phyloP scores from a whole-genome alignment of 164 flowering plant genomes.

The Annona squamosa region DNA sequence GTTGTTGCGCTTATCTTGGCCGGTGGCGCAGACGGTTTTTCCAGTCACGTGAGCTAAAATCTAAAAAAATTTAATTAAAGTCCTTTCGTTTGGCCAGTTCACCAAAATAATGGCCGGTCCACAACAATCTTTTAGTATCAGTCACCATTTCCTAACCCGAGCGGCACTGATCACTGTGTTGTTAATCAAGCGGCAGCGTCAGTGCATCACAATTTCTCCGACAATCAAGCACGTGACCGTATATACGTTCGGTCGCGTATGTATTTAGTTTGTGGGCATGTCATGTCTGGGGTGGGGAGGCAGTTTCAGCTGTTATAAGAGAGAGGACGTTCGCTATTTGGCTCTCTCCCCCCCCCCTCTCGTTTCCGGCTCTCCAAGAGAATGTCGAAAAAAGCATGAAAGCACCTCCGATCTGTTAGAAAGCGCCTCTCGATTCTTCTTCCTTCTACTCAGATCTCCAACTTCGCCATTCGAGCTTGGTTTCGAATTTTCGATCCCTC shows the following conservation, averaged over 20 bases:
- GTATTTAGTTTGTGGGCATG: background rate
- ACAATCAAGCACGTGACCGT: background rate
- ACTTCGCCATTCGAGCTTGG: conserved; percentile 1
- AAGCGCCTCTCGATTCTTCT: conserved; percentile 1
- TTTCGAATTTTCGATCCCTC: conserved; percentile 4
- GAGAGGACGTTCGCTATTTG: background rate
- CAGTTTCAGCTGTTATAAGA: conserved; percentile 8
- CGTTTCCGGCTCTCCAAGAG: conserved; percentile 2
- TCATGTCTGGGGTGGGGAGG: conserved; percentile 1
- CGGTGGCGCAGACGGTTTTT: too few species aligned
- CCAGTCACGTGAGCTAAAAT: too few species aligned
- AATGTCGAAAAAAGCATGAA: conserved; percentile 6
- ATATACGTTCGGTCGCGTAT: background rate
- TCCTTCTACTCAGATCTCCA: background rate
- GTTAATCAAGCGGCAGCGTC: too few species aligned
- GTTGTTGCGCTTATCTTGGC: too few species aligned
- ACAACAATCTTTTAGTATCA: too few species aligned
- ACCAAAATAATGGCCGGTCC: too few species aligned
- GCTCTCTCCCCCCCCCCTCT: conserved; percentile 4
- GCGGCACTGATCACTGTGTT: too few species aligned
- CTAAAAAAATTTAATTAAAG: too few species aligned
- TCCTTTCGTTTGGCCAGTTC: too few species aligned
- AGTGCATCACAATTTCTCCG: too few species aligned
- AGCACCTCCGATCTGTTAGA: conserved; percentile 7
- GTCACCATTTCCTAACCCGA: too few species aligned